Base-by-base conservation (phyloP, 2,329 filamentous ascomycete species). In the Raffaelea ambrosiae region DNA sequence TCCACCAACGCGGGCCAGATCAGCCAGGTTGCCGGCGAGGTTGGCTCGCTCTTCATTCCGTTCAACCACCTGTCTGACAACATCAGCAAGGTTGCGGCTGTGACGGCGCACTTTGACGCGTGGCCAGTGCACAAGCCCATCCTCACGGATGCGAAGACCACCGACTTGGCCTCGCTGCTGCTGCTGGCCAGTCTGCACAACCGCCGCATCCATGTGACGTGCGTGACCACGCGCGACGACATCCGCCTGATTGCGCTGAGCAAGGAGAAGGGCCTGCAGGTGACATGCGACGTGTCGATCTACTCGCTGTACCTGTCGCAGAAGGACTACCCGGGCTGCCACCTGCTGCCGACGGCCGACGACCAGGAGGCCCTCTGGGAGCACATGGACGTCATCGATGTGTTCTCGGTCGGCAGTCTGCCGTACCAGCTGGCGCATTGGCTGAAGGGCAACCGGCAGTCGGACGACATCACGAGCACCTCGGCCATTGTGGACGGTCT, bases 21-120 rank as follows among this genome's bases (percentile, higher is more conserved):
- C 60, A 83, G 80, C 59, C 76, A 83, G 54, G 75, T 89, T 48
- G 80, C 81, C 18, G 72, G 76, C 43, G 84, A 89, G 55, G 86
- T 90, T 48, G 86, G 86, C 23, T 88, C 86, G 19, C 72, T 90
- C 40, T 90, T 88, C 68, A 86, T 90, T 53, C 86, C 86, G 14
- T 90, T 90, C 73, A 88, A 90, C 65, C 78, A 87, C 63, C 70
- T 89, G 22, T 86, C 84, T 51, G 85, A 84, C 57, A 90, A 89
- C 64, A 88, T 90, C 63, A 88, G 81, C 74, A 88, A 88, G 70
- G 86, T 89, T 41, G 84, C 86, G 19, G 81, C 85, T 10, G 84
- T 89, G 52, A 87, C 84, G 46, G 79, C 82, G 51, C 86, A 90
- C 69, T 90, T 90, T 59, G 83, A 83, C 51, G 75, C 81, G 21